Conservation (phyloP, 2,329 filamentous ascomycete genomes). For the Cordyceps fumosorosea region DNA sequence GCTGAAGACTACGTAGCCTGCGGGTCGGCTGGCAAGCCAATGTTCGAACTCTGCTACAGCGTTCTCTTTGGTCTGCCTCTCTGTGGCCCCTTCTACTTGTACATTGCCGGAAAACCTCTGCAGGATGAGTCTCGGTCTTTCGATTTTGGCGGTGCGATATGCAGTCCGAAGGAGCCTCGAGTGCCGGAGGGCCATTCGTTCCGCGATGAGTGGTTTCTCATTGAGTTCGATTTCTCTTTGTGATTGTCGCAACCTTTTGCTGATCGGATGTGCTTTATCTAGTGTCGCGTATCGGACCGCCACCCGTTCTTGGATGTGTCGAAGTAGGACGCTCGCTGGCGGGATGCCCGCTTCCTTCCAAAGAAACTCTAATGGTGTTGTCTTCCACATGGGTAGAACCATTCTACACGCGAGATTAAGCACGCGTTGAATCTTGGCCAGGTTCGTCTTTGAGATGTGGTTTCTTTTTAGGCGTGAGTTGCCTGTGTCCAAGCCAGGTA, state of each 20-base stretch:
- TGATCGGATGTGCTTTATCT: background rate
- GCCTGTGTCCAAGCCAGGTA: background rate
- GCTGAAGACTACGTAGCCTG: conserved; percentile 1
- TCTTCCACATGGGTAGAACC: conserved; percentile 4
- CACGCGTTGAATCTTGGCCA: background rate
- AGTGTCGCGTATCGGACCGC: background rate
- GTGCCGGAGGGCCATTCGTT: background rate
- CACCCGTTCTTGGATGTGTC: background rate
- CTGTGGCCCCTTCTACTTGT: background rate
- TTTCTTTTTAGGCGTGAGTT: background rate
- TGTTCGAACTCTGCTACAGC: background rate
- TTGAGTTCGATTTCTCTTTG: conserved; percentile 1
- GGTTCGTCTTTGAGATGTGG: conserved; percentile 7
- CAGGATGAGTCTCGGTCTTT: background rate
- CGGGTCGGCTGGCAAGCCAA: background rate
- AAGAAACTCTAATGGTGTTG: background rate
- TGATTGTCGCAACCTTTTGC: background rate
- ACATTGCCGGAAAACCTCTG: conserved; percentile 5
- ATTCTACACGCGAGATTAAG: conserved; percentile 4
- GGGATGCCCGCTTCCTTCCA: conserved; percentile 8
- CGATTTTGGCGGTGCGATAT: background rate
- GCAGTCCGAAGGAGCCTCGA: background rate
- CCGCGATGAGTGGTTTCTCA: conserved; percentile 4
- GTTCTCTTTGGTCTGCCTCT: background rate
- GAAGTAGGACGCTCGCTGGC: background rate